Conservation (phyloP, 2,329 filamentous ascomycete species). For the Aspergillus aculeatus region DNA sequence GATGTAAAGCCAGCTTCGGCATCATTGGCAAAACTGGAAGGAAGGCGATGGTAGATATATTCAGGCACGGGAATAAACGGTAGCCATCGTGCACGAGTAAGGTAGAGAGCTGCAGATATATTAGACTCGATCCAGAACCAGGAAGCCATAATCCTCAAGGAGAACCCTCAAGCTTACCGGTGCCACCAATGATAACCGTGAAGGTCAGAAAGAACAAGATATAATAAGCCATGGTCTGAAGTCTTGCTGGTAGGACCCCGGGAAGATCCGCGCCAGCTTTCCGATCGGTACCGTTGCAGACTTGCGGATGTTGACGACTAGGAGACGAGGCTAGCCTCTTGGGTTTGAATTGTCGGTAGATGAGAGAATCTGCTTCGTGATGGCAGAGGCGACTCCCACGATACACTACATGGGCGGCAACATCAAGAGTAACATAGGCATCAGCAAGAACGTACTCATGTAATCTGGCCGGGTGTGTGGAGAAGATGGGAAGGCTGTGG, state of each 20-base stretch:
- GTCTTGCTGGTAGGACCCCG: not conserved
- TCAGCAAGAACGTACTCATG: no score
- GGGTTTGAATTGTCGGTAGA: not conserved
- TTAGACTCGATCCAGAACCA: slow-evolving; percentile 6
- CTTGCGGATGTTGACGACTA: no score
- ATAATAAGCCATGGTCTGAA: slow-evolving; percentile 64
- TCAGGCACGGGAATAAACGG: slow-evolving; percentile 64
- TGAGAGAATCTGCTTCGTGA: not conserved
- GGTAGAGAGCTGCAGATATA: slow-evolving; percentile 62
- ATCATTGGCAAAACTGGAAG: slow-evolving; percentile 75
- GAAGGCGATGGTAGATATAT: slow-evolving; percentile 75
- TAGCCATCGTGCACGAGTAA: slow-evolving; percentile 77
- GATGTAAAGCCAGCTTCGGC: slow-evolving; percentile 85
- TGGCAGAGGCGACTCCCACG: not conserved
- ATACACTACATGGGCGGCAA: not conserved
- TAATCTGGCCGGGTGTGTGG: no score
- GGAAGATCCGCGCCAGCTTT: not conserved
- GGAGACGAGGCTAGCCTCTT: not conserved
- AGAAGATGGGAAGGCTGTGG: not conserved
- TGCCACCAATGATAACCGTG: slow-evolving; percentile 67
- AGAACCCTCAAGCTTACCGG: slow-evolving; percentile 51
- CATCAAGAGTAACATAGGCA: not conserved
- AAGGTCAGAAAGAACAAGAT: slow-evolving; percentile 76
- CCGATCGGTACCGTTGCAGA: no score
- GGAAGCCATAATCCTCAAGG: not conserved